phyloP scores from a whole-genome alignment of 345 rosid genomes.

The Salix viminalis region DNA sequence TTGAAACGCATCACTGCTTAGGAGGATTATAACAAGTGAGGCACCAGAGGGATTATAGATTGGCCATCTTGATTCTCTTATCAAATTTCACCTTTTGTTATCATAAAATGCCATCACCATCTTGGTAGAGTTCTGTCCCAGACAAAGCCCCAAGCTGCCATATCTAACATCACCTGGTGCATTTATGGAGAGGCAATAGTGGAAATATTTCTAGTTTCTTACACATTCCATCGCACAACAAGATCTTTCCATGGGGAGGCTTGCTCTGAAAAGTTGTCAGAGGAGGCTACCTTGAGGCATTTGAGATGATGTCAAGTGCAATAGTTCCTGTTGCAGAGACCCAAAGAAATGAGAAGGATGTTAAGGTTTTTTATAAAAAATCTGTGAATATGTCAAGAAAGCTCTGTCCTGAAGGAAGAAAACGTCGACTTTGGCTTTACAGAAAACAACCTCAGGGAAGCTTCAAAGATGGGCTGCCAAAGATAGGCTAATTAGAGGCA shows the following conservation, averaged over 20 bases:
- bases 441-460: slow-evolving; percentile 63
- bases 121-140: slow-evolving; percentile 48
- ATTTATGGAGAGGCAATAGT: slow-evolving; percentile 45
- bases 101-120: slow-evolving; percentile 31
- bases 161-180: neutral
- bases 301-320: slow-evolving; percentile 28
- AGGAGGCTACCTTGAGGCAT: slow-evolving; percentile 54
- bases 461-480: slow-evolving; percentile 53
- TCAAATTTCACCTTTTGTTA: neutral
- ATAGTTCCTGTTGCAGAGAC: slow-evolving; percentile 45
- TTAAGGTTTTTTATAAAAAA: slow-evolving; percentile 13
- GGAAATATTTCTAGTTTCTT: slow-evolving; percentile 7
- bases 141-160: slow-evolving; percentile 49
- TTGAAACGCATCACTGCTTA: no score
- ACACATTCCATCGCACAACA: slow-evolving; percentile 32
- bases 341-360: slow-evolving; percentile 31
- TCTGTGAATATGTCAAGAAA: slow-evolving; percentile 37
- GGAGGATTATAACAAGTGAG: no score
- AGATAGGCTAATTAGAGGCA: slow-evolving; percentile 27
- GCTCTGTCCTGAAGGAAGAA: slow-evolving; percentile 29
- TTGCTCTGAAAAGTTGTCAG: slow-evolving; percentile 33
- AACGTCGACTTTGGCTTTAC: slow-evolving; percentile 38
- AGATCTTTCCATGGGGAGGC: slow-evolving; percentile 50
- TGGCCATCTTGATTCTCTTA: neutral
- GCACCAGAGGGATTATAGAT: no score